A percentile compares a stretch with the other conserved stretches of the same genome.
Evolutionary conservation across 2,329 filamentous ascomycete genomes (phyloP).

Genomic region (Penicillium brevicompactum): DNA sequence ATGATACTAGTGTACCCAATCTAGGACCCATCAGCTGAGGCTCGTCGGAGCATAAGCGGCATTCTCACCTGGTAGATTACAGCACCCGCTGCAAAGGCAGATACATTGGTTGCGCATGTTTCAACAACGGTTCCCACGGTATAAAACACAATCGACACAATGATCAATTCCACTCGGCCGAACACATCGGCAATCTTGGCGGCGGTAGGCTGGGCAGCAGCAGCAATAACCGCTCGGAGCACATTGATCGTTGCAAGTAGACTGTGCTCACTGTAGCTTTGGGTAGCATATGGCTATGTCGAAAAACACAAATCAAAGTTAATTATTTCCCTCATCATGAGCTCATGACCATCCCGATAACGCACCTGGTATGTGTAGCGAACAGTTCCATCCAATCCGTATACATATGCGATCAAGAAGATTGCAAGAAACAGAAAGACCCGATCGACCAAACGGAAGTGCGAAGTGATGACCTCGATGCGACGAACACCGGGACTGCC

Average conservation of each 20-base stretch:
- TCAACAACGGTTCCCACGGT: constrained; percentile 60
- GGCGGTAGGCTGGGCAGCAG: constrained; percentile 59
- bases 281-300: constrained; percentile 54
- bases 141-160: constrained; percentile 60
- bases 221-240: constrained; percentile 60
- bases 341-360: neutral
- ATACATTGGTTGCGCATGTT: constrained; percentile 51
- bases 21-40: constrained; percentile 17
- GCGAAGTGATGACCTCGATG: constrained; percentile 58
- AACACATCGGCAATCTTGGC: constrained; percentile 67
- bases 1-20: constrained; percentile 65
- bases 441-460: constrained; percentile 57
- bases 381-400: constrained; percentile 62
- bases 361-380: constrained; percentile 53
- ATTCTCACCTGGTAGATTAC: constrained; percentile 56
- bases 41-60: too few species aligned
- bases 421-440: constrained; percentile 61
- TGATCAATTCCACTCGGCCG: constrained; percentile 61
- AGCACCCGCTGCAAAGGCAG: constrained; percentile 59
- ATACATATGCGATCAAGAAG: constrained; percentile 66
- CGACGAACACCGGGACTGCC: constrained; percentile 58
- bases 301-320: neutral
- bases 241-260: constrained; percentile 62
- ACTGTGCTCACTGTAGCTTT: constrained; percentile 55
- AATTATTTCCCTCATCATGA: neutral